phyloP scores from a whole-genome alignment of 495 filamentous ascomycete genomes.

The Thozetella sp. region DNA sequence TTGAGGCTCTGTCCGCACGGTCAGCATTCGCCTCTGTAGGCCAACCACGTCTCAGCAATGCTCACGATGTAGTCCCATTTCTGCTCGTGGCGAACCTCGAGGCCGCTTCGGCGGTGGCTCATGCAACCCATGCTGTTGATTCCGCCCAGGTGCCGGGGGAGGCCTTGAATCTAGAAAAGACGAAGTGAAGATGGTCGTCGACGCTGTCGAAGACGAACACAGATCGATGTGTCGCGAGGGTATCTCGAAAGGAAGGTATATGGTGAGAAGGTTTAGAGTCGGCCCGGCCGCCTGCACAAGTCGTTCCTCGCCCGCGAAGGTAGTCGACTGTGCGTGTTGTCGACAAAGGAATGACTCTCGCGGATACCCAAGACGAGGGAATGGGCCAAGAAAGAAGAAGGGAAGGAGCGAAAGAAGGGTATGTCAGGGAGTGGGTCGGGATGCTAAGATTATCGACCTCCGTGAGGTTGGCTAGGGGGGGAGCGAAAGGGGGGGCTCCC shows the following conservation, averaged over 20 bases:
- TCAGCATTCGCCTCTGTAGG: constrained; percentile 6
- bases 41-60: constrained; percentile 3
- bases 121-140: constrained; percentile 69
- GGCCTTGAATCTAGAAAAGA: constrained; percentile 10
- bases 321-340: constrained; percentile 44
- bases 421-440: constrained; percentile 9
- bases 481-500: constrained; percentile 8
- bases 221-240: constrained; percentile 27
- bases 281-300: constrained; percentile 46
- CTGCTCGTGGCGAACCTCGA: constrained; percentile 72
- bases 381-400: constrained; percentile 5
- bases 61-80: constrained; percentile 95
- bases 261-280: constrained; percentile 13
- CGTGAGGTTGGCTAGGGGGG: neutral
- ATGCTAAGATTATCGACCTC: constrained; percentile 7
- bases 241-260: constrained; percentile 18
- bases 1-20: constrained; percentile 68
- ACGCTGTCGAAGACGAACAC: constrained; percentile 30
- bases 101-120: constrained; percentile 68
- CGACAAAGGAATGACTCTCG: constrained; percentile 19
- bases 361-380: neutral
- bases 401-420: constrained; percentile 12
- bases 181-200: constrained; percentile 20
- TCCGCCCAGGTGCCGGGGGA: constrained; percentile 10
- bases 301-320: constrained; percentile 58